These are phyloP conservation scores for Tuber melanosporum DNA, from an alignment of 495 filamentous ascomycete genomes.

Conservation along the genomic window DNA sequence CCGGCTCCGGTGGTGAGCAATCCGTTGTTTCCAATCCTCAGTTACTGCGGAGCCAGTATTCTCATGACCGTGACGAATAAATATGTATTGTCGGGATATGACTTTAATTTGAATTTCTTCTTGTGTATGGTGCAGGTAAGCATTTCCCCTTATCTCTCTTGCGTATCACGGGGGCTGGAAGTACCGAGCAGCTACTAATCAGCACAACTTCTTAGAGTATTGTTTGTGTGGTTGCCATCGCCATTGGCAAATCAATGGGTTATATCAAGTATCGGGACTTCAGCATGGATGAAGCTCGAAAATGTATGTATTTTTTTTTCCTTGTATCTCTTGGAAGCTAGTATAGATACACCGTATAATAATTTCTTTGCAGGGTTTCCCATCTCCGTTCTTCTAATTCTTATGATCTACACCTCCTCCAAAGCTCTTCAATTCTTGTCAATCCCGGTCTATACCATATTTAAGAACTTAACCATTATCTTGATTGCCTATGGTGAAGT, in stretches of 20 bases:
- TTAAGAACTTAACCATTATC: constrained; percentile 99
- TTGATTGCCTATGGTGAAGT: constrained; percentile 98
- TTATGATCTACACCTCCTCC: constrained; percentile 97
- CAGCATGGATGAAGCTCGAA: constrained; percentile 79
- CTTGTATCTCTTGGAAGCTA: background rate
- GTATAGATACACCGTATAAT: constrained; percentile 35
- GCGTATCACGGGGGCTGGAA: background rate
- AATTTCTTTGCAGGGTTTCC: constrained; percentile 71
- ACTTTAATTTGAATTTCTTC: constrained; percentile 97
- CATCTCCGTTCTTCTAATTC: constrained; percentile 90
- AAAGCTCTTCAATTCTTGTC: constrained; percentile 96
- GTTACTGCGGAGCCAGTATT: constrained; percentile 91
- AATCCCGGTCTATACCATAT: constrained; percentile 98
- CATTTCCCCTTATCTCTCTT: constrained; percentile 13
- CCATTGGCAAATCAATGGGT: constrained; percentile 72
- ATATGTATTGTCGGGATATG: constrained; percentile 82
- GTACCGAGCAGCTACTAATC: constrained; percentile 18
- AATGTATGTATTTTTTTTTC: constrained; percentile 53
- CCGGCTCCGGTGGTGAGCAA: constrained; percentile 54
- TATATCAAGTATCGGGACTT: constrained; percentile 87
- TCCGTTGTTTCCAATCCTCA: constrained; percentile 70
- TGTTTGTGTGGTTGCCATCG: constrained; percentile 85
- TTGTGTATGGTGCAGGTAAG: constrained; percentile 84
- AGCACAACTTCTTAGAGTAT: constrained; percentile 56
- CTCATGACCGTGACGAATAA: constrained; percentile 99